Base-by-base conservation (phyloP, 352 stramenopile species). In the Phytophthora rubi region DNA sequence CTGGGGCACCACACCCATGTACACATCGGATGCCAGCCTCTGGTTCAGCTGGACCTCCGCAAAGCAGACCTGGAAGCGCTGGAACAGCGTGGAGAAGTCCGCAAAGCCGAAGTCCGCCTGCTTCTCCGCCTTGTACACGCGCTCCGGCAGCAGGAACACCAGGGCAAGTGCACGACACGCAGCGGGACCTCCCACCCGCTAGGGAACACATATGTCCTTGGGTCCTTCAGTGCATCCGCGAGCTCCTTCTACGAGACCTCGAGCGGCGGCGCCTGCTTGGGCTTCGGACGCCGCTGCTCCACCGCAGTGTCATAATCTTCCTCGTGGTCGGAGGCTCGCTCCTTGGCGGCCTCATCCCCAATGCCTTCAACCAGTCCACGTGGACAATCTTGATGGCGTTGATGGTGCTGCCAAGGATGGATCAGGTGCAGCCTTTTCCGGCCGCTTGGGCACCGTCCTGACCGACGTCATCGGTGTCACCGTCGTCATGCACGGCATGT, bases 91-190 rank as follows among this genome's bases (percentile, higher is more conserved):
- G 9, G 81, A 87, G 45, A 91, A 93, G 67, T 93, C 85, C 8
- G 75, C 82, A 61, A 93, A 93, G 6, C 83, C 85, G 53, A 91
- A 91, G 59, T 91, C 66, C 56, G 91, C 85, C n/a, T 72, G 49
- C 62, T 91, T 93, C 70, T 93, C 91, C 51, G 91, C 56, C 73
- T 93, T 93, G 62, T 89, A 90, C 44, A 93, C 85, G 49, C 79
- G 79, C 12, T 83, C 32, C 0, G 81, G 77, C 45, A 90, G 73
- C 44, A 89, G 23, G 47, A 90, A 84, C 1, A 91, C 83, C 82
- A 93, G 35, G 82, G 85, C 64, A 83, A 91, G 62, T 91, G 82
- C 49, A 90, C 74, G 21, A 90, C 77, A 0, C 62, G 45, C 32
- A 90, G 70, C 44, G 35, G 16, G 3, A 67, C 67, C 5, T 59